Evolutionary conservation across 345 rosid genomes (phyloP).

Genomic region (Clausena lansium): DNA sequence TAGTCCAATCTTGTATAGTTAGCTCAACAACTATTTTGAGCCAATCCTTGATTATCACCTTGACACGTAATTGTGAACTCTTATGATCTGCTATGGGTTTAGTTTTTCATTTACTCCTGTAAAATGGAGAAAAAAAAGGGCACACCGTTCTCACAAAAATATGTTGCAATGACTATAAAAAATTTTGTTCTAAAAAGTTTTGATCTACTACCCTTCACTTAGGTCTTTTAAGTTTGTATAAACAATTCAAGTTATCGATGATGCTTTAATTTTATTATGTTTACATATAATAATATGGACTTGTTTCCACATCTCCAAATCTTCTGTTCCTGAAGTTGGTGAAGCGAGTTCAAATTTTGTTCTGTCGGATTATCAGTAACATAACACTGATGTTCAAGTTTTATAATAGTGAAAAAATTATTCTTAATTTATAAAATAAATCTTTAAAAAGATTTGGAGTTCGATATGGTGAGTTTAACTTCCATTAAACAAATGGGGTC

Average conservation of each 20-base stretch:
- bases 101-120: no score
- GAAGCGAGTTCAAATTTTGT: neutral
- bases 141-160: no score
- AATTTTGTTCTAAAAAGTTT: neutral
- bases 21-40: no score
- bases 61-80: no score
- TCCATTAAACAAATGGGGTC: neutral
- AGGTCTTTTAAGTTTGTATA: neutral
- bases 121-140: no score
- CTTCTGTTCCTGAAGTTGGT: neutral
- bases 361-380: conserved; percentile 12
- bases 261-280: neutral
- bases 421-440: neutral
- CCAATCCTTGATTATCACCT: no score
- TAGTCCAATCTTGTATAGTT: no score
- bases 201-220: neutral
- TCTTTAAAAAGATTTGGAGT: neutral
- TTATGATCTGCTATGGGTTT: no score
- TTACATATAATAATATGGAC: neutral
- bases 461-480: neutral
- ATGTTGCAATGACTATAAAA: neutral
- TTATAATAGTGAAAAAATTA: neutral
- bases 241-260: neutral
- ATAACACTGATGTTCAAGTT: neutral
- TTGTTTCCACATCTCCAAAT: neutral